Evolutionary conservation across 805 yeast genomes (phyloP), one percentile per base, ranked within the genome.

Genomic region (Ogataea degrootiae): DNA sequence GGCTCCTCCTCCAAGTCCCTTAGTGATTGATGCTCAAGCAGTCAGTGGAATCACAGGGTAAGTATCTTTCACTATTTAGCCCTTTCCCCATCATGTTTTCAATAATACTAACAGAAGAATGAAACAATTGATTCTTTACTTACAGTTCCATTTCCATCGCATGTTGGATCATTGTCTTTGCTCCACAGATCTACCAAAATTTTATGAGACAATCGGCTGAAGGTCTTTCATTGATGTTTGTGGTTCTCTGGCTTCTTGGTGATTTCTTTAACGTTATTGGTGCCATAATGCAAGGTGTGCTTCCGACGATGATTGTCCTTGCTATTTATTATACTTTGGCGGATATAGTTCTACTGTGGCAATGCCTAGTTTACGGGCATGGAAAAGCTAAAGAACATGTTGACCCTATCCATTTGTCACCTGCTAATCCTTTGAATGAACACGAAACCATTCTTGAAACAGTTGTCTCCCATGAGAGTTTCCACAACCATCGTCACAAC

Each of bases 141-240:
- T 56, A 39, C 62, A 72, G 87, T 26, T 88, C 96, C 12, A 89
- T 94, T 34, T 92, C 98, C 17, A 79, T 92, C 41, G 96, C 97
- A 15, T 94, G 97, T 65, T 92, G 99, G 99, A 85, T 94, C 50
- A 91, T 94, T 42, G 99, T 92, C 16, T 92, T 94, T 73, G 95
- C 96, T 36, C 98, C 98, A 11, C 98, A 92, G 63, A 85, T 94
- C 40, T 91, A 89, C 66, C 97, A 94, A 62, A 92, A 91, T 64
- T 90, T 87, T 61, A 75, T 76, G 51, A 72, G 98, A 60, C 83
- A 87, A 65, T 82, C 90, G 34, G 82, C 96, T 6, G 97, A 94
- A 46, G 97, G 98, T 6, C 75, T 94, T 17, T 90, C 97, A 7
- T 67, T 91, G 37, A 72, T 87, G 52, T 94, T 94, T 66, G 87